These are phyloP conservation scores for Monosporascus sp. DNA, from an alignment of 2,329 filamentous ascomycete species.

Conservation along the genomic window DNA sequence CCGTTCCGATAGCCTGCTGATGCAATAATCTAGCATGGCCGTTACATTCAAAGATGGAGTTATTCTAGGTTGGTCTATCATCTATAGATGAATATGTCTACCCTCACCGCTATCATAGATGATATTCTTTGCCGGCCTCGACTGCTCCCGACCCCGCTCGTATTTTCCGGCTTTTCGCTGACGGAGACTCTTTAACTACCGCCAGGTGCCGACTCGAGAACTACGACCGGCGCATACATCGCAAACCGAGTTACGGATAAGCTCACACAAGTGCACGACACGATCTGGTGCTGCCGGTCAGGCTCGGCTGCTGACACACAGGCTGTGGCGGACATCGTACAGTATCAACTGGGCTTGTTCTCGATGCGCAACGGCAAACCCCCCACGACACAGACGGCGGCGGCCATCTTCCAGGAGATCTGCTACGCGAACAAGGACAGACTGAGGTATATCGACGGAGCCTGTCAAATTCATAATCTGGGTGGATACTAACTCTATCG, in stretches of 20 bases:
- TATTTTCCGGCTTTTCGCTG: too few species aligned
- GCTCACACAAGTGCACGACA: constrained; percentile 96
- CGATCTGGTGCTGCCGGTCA: constrained; percentile 98
- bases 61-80: constrained; percentile 63
- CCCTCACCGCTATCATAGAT: neutral
- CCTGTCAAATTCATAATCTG: neutral
- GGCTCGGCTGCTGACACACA: constrained; percentile 97
- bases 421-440: constrained; percentile 97
- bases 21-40: constrained; percentile 67
- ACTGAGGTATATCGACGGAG: constrained; percentile 57
- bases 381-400: constrained; percentile 91
- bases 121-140: neutral
- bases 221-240: constrained; percentile 96
- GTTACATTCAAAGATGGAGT: constrained; percentile 99
- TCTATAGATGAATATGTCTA: neutral
- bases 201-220: constrained; percentile 86
- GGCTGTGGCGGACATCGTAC: constrained; percentile 95
- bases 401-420: constrained; percentile 93
- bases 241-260: constrained; percentile 99
- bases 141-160: too few species aligned
- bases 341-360: constrained; percentile 92
- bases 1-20: neutral
- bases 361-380: constrained; percentile 83
- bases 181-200: too few species aligned
- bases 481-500: constrained; percentile 2